Evolutionary conservation across 768 basidiomycete genomes (phyloP).

Genomic region (Tulasnella sp.): DNA sequence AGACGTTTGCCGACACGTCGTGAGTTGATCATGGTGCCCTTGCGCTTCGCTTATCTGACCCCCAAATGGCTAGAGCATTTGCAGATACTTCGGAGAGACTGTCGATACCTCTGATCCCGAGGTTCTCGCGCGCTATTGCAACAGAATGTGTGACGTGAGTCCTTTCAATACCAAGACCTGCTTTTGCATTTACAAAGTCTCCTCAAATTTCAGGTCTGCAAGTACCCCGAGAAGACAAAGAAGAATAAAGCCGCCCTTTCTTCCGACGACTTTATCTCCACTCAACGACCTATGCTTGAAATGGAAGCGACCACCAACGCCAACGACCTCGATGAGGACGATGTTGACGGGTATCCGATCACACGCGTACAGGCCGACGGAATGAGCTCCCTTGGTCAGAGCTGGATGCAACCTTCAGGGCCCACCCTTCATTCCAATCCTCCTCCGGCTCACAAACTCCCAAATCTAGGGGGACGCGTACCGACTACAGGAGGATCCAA

Average conservation of each 20-base stretch:
- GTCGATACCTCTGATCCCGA: slow-evolving; percentile 50
- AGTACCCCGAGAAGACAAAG: slow-evolving; percentile 64
- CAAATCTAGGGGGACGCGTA: not conserved
- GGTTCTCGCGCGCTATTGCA: slow-evolving; percentile 52
- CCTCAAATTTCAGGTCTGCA: slow-evolving; percentile 56
- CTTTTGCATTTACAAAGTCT: not conserved
- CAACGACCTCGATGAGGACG: slow-evolving; percentile 32
- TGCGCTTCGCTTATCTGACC: slow-evolving; percentile 10
- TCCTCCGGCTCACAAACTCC: not conserved
- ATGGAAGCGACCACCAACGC: slow-evolving; percentile 31
- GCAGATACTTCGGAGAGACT: slow-evolving; percentile 73
- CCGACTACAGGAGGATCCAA: not conserved
- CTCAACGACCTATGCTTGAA: slow-evolving; percentile 29
- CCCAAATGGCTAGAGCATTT: slow-evolving; percentile 51
- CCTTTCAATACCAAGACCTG: not conserved
- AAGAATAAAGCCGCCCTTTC: slow-evolving; percentile 51
- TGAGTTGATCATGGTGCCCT: slow-evolving; percentile 36
- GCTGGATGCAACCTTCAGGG: not conserved
- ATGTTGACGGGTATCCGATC: slow-evolving; percentile 14
- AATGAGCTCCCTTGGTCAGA: not conserved
- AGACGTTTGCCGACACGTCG: slow-evolving; percentile 64
- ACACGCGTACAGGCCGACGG: not conserved
- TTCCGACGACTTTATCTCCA: slow-evolving; percentile 37
- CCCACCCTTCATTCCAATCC: not conserved
- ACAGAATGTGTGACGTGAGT: slow-evolving; percentile 77